These are phyloP conservation scores for Paramyrothecium sp. DNA, from an alignment of 2,329 filamentous ascomycete genomes.

Conservation along the genomic window DNA sequence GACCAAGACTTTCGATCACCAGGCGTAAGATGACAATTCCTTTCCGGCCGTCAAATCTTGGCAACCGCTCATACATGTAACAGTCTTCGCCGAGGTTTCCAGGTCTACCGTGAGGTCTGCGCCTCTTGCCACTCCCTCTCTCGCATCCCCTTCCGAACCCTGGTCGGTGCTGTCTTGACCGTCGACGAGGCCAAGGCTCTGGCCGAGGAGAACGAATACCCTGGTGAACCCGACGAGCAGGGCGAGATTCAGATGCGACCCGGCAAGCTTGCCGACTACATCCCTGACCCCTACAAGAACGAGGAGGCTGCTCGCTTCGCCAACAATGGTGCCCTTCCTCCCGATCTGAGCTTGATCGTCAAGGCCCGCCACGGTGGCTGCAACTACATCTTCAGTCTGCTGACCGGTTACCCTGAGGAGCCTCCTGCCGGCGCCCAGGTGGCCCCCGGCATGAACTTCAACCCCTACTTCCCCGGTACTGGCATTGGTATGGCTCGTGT, in stretches of 20 bases:
- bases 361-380: slow-evolving; percentile 97
- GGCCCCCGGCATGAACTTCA: slow-evolving; percentile 94
- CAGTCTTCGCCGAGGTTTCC: slow-evolving; percentile 97
- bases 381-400: slow-evolving; percentile 96
- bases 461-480: slow-evolving; percentile 99
- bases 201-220: slow-evolving; percentile 98
- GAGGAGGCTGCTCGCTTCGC: slow-evolving; percentile 96
- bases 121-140: slow-evolving; percentile 94
- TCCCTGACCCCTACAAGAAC: slow-evolving; percentile 95
- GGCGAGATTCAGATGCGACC: slow-evolving; percentile 98
- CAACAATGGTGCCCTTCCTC: slow-evolving; percentile 97
- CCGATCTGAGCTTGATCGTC: slow-evolving; percentile 95
- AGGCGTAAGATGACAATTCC: slow-evolving; percentile 66
- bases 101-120: slow-evolving; percentile 99
- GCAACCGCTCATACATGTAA: slow-evolving; percentile 12
- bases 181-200: slow-evolving; percentile 97
- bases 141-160: slow-evolving; percentile 87
- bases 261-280: slow-evolving; percentile 97
- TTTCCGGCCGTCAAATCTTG: slow-evolving; percentile 4
- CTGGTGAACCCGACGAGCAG: slow-evolving; percentile 95
- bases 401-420: slow-evolving; percentile 98
- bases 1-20: slow-evolving; percentile 95
- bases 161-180: slow-evolving; percentile 90
- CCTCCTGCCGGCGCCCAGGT: slow-evolving; percentile 85
- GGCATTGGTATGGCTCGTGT: slow-evolving; percentile 99